Evolutionary conservation across 345 rosid genomes (phyloP).

Genomic region (Dimocarpus longan): DNA sequence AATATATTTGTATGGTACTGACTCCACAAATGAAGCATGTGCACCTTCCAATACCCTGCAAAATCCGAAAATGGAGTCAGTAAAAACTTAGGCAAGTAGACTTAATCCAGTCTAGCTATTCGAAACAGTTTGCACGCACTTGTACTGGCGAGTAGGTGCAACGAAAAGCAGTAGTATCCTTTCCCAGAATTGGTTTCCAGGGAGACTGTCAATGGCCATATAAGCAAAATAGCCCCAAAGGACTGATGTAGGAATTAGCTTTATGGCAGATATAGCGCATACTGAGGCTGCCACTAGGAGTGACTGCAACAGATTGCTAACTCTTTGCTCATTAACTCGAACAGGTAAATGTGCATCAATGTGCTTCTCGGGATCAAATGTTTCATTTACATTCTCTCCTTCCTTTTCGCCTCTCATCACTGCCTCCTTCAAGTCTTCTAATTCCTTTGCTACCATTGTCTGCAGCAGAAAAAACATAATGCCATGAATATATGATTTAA

Average conservation of each 20-base stretch:
- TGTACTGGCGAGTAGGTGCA: slow-evolving; percentile 60
- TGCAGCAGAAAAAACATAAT: slow-evolving; percentile 23
- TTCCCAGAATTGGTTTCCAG: slow-evolving; percentile 89
- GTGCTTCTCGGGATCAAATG: slow-evolving; percentile 80
- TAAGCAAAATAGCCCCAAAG: slow-evolving; percentile 90
- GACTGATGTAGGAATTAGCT: slow-evolving; percentile 76
- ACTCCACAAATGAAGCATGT: slow-evolving; percentile 79
- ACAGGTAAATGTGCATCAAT: slow-evolving; percentile 82
- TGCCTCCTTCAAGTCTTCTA: slow-evolving; percentile 71
- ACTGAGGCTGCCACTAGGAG: slow-evolving; percentile 63
- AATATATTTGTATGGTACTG: slow-evolving; percentile 62
- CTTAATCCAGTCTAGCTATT: neutral
- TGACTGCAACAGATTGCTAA: slow-evolving; percentile 80
- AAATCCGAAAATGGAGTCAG: neutral
- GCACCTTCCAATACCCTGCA: slow-evolving; percentile 66
- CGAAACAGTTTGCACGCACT: slow-evolving; percentile 37
- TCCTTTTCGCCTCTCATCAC: slow-evolving; percentile 48
- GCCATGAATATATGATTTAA: neutral
- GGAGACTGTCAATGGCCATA: slow-evolving; percentile 94
- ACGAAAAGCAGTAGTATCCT: slow-evolving; percentile 68
- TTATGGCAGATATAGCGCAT: slow-evolving; percentile 69
- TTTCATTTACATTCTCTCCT: slow-evolving; percentile 28
- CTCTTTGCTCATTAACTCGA: slow-evolving; percentile 81
- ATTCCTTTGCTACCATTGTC: slow-evolving; percentile 52
- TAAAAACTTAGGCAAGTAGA: neutral